Base-by-base conservation (phyloP, 176 grass and related monocot species). In the Stipa capillata region DNA sequence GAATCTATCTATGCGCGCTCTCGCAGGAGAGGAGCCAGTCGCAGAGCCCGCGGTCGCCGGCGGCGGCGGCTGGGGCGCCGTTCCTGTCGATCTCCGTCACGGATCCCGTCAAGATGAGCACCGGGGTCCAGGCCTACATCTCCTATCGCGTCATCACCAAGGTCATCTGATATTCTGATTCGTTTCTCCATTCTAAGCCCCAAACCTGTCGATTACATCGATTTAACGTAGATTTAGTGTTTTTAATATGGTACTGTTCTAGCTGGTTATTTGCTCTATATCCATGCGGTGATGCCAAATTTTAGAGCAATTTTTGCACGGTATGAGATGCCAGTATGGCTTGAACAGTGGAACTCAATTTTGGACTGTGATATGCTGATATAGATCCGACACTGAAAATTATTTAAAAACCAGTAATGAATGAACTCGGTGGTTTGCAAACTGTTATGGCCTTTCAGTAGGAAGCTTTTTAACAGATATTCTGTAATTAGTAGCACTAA, bases 81-180 rank as follows among this genome's bases (percentile, higher is more conserved):
- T 95, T 89, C 51, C 86, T 99, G 61, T 81, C 81, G 40, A 79
- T 95, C 34, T 91, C 90, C 53, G 96, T 99, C 33, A 99, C 88
- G 51, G 96, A 99, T 84, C 96, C 96, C 74, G 96, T 99, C 37
- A 99, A 93, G 90, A 82, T 99, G 88, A 92, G 96, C 18, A 93
- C 88, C 64, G 92, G 96, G 64, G 96, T 99, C 53, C 96, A 99
- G 83, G 34, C 92, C 71, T 99, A 99, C 81, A 99, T 99, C 90
- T 99, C 96, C 44, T 99, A 95, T 78, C 92, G 96, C 45, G 92
- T 96, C 81, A 95, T 99, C 69, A 93, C 96, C 58, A 99, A 91
- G 92, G 96, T 99, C 47, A 60, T 53, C 65, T 50, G 41, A 58
- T 52, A 84, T 53, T 53, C 65, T 50, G 41, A 58, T 52, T 86